These are phyloP conservation scores for Pezizomycotina sp. DNA, from an alignment of 2,329 filamentous ascomycete genomes.

Conservation along the genomic window DNA sequence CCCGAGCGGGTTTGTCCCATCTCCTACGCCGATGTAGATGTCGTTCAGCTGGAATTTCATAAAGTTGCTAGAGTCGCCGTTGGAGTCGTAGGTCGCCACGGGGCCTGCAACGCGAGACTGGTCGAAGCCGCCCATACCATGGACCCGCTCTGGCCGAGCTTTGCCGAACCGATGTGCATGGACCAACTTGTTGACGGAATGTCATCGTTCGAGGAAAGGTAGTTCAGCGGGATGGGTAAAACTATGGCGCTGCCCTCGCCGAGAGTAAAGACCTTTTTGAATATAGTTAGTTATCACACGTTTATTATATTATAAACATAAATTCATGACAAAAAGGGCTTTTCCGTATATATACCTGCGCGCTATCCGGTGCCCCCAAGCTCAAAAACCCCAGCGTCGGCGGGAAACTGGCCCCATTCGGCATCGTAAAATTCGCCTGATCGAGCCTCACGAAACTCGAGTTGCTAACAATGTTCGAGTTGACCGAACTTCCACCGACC, in stretches of 20 bases:
- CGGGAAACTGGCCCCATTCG: too few relatives aligned
- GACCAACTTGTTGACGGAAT: background rate
- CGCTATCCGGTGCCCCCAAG: slow-evolving; percentile 1
- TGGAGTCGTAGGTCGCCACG: background rate
- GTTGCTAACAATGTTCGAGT: too few relatives aligned
- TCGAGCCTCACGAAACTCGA: too few relatives aligned
- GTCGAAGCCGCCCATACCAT: slow-evolving; percentile 2
- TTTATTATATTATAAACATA: too few relatives aligned
- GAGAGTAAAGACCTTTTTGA: background rate
- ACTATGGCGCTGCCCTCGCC: background rate
- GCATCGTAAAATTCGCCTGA: too few relatives aligned
- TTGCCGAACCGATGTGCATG: slow-evolving; percentile 1
- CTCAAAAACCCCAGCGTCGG: slow-evolving; percentile 4
- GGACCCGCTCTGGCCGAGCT: background rate
- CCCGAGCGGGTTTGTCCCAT: slow-evolving; percentile 1
- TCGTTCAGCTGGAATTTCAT: background rate
- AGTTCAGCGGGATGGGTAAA: background rate
- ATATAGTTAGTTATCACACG: too few relatives aligned
- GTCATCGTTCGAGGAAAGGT: background rate
- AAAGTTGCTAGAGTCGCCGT: background rate
- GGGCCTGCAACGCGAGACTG: background rate
- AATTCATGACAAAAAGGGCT: too few relatives aligned
- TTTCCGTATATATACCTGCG: background rate
- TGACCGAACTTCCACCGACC: too few relatives aligned
- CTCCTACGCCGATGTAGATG: background rate